Base-by-base conservation (phyloP, 1,139 yeast genomes). In the Pichia sp. region DNA sequence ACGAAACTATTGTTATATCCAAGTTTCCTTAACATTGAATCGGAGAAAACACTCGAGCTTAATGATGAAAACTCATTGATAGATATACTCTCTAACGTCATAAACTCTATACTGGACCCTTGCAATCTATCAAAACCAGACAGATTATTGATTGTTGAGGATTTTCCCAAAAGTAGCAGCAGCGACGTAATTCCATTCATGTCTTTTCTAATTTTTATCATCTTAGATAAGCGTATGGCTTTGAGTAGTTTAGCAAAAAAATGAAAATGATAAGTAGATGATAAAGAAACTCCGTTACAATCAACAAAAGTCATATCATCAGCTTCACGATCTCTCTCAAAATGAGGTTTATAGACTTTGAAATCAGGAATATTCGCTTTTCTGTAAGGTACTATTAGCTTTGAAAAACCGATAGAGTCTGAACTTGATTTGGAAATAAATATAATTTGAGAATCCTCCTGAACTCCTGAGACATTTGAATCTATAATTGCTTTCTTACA, bases 311-410 rank as follows among this genome's bases (percentile, higher is more conserved):
- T 24, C 11, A 18, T 9, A 8, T 38, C 34, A 8, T 28, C 32
- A 9, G 52, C 59, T 59, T 68, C 57, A 34, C 46, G 42, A 5
- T 34, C n/a, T 10, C 4, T 25, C 15, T 34, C 17, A 3, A 17
- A 4, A 4, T 33, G 36, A 1, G 59, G 52, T 14, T 59, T 54
- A 30, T 49, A 59, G 1, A 71, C 50, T 21, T 59, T 60, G 23
- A 76, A 53, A 19, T 70, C 68, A 39, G 83, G 93, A 35, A 85
- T 60, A 9, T 78, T 73, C 1, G 78, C 66, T 50, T 71, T 69
- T 39, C 76, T 84, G 45, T 71, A 73, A 0, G 95, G 95, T 45
- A 81, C 71, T 10, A 74, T 69, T 21, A 84, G 65, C 54, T 82
- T 79, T 42, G 85, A 79, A 38, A 70, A 67, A 0, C 95, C 95